A percentile compares a stretch with the other conserved stretches of the same genome.
These are phyloP conservation scores for Salvia hispanica DNA, from an alignment of 257 asterid species.

Conservation along the genomic window DNA sequence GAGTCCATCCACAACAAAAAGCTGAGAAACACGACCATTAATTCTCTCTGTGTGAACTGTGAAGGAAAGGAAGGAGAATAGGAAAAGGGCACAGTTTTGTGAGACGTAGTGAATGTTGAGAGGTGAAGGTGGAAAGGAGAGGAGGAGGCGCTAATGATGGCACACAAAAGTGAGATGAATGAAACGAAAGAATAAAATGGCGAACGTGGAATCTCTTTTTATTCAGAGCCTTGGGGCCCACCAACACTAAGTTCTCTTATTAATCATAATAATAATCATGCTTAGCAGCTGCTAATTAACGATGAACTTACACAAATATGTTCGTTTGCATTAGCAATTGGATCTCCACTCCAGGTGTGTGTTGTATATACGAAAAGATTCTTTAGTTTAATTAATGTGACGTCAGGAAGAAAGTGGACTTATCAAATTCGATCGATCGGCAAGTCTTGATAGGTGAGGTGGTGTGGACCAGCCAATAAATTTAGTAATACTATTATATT, in stretches of 20 bases:
- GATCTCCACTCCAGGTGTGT: background rate
- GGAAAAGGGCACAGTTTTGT: background rate
- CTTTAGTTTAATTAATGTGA: conserved; percentile 5
- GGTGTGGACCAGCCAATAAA: no score
- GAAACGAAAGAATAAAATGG: conserved; percentile 16
- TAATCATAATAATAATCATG: no score
- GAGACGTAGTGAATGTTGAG: no score
- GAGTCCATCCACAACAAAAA: conserved; percentile 35
- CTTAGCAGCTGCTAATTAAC: no score
- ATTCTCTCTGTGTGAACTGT: background rate
- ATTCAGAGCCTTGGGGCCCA: conserved; percentile 27
- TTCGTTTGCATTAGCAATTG: no score
- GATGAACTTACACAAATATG: no score
- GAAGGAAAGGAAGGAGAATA: background rate
- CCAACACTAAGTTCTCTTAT: conserved; percentile 10
- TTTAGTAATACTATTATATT: background rate
- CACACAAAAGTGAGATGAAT: background rate
- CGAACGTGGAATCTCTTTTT: conserved; percentile 26
- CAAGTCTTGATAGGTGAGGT: no score
- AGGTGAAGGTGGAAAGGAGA: no score
- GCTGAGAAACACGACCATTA: background rate
- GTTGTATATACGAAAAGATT: conserved; percentile 25
- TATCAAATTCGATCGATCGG: background rate
- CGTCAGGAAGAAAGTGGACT: background rate
- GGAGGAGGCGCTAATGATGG: conserved; percentile 1